Conservation (phyloP, 495 filamentous ascomycete genomes). For the Hypoxylon subgilvum region DNA sequence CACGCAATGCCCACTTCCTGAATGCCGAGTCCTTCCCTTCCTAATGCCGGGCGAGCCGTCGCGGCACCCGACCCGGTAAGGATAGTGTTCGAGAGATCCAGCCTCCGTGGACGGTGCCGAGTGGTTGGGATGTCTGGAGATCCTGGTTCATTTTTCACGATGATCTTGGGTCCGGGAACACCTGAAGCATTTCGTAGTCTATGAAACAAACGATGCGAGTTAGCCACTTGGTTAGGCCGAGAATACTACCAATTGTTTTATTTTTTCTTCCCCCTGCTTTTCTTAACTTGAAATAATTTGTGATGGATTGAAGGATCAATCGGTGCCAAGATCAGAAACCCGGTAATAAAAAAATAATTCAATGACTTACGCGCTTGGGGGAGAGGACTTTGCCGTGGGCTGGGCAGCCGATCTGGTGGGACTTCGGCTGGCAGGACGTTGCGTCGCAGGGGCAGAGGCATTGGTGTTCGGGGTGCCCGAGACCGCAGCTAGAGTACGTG, state of each 20-base stretch:
- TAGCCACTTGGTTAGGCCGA: slow-evolving; percentile 28
- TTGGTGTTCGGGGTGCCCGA: slow-evolving; percentile 50
- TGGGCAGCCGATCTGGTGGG: slow-evolving; percentile 52
- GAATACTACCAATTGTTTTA: background rate
- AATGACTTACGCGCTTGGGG: slow-evolving; percentile 58
- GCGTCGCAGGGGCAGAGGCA: slow-evolving; percentile 40
- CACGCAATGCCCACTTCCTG: slow-evolving; percentile 94
- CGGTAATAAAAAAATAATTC: slow-evolving; percentile 25
- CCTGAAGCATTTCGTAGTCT: slow-evolving; percentile 60
- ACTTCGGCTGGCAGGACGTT: slow-evolving; percentile 57
- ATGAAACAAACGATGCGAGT: slow-evolving; percentile 25
- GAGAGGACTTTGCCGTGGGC: slow-evolving; percentile 53
- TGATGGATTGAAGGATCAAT: slow-evolving; percentile 39
- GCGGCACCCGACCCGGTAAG: slow-evolving; percentile 61
- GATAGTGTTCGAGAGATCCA: slow-evolving; percentile 84
- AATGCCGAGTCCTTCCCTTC: slow-evolving; percentile 79
- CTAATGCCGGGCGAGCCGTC: slow-evolving; percentile 73
- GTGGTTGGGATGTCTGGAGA: slow-evolving; percentile 77
- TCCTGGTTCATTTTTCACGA: slow-evolving; percentile 94
- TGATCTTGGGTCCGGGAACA: slow-evolving; percentile 70
- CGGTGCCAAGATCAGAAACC: slow-evolving; percentile 25
- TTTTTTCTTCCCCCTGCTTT: slow-evolving; percentile 9
- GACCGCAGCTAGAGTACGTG: slow-evolving; percentile 51
- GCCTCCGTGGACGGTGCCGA: slow-evolving; percentile 83
- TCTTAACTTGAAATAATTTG: slow-evolving; percentile 26